Base-by-base conservation (phyloP, 2,329 filamentous ascomycete genomes). In the Aspergillus viridinutans region DNA sequence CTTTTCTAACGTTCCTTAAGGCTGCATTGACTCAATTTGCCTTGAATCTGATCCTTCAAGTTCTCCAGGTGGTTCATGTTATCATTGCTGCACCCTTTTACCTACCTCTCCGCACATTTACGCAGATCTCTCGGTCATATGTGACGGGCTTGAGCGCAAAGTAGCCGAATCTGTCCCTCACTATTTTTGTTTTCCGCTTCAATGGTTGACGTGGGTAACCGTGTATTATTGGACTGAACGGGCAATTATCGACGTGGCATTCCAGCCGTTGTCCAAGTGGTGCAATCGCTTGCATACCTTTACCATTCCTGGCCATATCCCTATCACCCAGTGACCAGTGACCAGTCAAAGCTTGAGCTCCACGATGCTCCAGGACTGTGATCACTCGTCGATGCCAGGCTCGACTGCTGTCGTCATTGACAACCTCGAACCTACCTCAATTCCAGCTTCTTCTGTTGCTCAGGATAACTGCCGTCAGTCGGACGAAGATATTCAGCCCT, bases 221-320 rank as follows among this genome's bases (percentile, higher is more conserved):
- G 54, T 61, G 57, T 60, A 56, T 47, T 26, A 47, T 61, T 53
- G 58, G 58, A 62, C 52, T 56, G 53, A 57, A 61, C 57, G 50
- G 52, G 57, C 58, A 51, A 57, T 54, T 51, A 65, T 64, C 61
- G 65, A 70, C 67, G 67, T 70, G 70, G 67, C 69, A 71, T 69
- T 71, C 59, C 59, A 65, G 61, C 56, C 58, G 57, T 63, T 53
- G 62, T 56, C 61, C 62, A 64, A 60, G 62, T 61, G 58, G 59
- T 60, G 56, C 54, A 58, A 62, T 49, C 56, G 54, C 54, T 52
- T 43, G 56, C 57, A 64, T 62, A 53, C 60, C 55, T 60, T 48
- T 50, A 47, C 56, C 62, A 65, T 67, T 65, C 61, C 58, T 57
- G 53, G 29, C 58, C 43, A 52, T 55, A 61, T 61, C 60, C 56